phyloP scores from a whole-genome alignment of 768 basidiomycete genomes.

The Suillus subaureus region DNA sequence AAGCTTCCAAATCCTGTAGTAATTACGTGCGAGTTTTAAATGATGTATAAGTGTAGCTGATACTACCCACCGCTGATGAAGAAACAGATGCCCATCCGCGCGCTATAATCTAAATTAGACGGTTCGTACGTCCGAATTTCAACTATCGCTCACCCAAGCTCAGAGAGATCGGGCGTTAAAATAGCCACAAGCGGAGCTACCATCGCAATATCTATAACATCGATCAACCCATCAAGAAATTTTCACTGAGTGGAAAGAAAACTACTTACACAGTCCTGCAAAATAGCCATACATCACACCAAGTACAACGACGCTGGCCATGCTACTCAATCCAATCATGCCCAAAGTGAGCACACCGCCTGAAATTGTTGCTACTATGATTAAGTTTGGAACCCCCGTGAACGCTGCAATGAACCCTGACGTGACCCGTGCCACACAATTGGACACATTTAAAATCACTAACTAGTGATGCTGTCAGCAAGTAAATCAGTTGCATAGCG shows the following conservation, averaged over 20 bases:
- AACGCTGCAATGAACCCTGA: slow-evolving; percentile 35
- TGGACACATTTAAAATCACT: slow-evolving; percentile 33
- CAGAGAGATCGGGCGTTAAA: slow-evolving; percentile 37
- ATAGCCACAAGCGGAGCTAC: slow-evolving; percentile 45
- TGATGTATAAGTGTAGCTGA: slow-evolving; percentile 1
- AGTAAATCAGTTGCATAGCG: background rate
- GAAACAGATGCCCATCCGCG: slow-evolving; percentile 51
- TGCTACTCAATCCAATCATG: slow-evolving; percentile 38
- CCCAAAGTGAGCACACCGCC: slow-evolving; percentile 41
- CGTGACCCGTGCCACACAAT: slow-evolving; percentile 31
- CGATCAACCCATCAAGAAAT: background rate
- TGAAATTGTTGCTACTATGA: slow-evolving; percentile 34
- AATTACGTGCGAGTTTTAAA: background rate
- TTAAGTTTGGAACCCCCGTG: slow-evolving; percentile 44
- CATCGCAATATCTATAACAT: slow-evolving; percentile 37
- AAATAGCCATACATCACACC: slow-evolving; percentile 47
- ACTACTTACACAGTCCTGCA: slow-evolving; percentile 36
- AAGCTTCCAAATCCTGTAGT: slow-evolving; percentile 27
- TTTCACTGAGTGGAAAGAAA: background rate
- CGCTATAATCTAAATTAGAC: slow-evolving; percentile 16
- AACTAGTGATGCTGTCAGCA: slow-evolving; percentile 20
- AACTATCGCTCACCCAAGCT: slow-evolving; percentile 9
- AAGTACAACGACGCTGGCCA: slow-evolving; percentile 38
- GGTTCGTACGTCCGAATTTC: background rate
- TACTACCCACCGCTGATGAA: slow-evolving; percentile 42